Conservation (phyloP, 1,284 basidiomycete species). For the Tilletiaria anomala region DNA sequence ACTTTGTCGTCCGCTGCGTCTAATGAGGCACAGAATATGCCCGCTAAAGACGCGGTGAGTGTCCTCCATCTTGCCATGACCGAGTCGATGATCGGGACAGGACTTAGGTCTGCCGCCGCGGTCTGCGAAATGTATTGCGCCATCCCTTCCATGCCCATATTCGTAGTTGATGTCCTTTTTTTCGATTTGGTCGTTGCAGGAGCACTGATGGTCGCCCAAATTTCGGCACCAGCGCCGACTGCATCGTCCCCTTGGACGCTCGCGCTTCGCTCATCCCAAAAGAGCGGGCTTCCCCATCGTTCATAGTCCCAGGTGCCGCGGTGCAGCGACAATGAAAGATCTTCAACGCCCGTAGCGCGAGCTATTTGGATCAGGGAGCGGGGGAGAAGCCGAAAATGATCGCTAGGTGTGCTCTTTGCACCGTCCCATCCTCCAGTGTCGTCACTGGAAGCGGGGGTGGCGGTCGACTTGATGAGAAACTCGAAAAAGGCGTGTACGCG, state of each 20-base stretch:
- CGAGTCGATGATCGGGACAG: background rate
- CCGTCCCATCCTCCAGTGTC: background rate
- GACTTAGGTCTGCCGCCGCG: slow-evolving; percentile 3
- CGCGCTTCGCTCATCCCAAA: background rate
- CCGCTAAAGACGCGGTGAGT: slow-evolving; percentile 73
- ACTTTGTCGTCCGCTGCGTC: slow-evolving; percentile 42
- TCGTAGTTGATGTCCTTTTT: too few relatives aligned
- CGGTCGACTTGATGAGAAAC: slow-evolving; percentile 15
- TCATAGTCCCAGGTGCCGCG: slow-evolving; percentile 80
- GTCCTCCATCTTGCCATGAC: slow-evolving; percentile 51
- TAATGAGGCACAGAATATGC: slow-evolving; percentile 83
- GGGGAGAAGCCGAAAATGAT: slow-evolving; percentile 50
- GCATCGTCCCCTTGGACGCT: slow-evolving; percentile 45
- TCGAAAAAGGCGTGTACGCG: slow-evolving; percentile 64
- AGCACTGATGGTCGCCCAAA: slow-evolving; percentile 53
- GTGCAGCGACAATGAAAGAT: slow-evolving; percentile 70
- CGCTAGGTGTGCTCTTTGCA: background rate
- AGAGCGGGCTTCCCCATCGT: slow-evolving; percentile 47
- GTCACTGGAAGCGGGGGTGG: slow-evolving; percentile 9
- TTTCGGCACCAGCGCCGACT: slow-evolving; percentile 68
- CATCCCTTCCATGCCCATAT: slow-evolving; percentile 44
- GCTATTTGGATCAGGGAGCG: slow-evolving; percentile 71
- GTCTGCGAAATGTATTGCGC: slow-evolving; percentile 1
- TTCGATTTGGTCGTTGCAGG: slow-evolving; percentile 27
- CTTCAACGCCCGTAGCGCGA: slow-evolving; percentile 64